A percentile compares a stretch with the other conserved stretches of the same genome.
phyloP scores from a whole-genome alignment of 176 grass and related monocot genomes.

The Raddia guianensis region DNA sequence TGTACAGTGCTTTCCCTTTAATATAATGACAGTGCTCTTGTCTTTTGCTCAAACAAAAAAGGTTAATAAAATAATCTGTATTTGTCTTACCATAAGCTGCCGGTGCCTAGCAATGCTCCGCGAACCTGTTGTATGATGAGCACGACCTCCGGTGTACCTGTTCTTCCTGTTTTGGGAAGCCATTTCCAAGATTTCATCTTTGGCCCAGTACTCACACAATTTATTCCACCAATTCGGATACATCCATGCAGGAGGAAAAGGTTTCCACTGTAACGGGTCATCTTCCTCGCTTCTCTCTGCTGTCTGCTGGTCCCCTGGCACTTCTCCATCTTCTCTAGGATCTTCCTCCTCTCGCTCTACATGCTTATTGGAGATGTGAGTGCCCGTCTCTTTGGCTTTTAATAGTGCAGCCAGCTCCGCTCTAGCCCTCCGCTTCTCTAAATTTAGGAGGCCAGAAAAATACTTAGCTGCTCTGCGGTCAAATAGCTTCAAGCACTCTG shows the following conservation, averaged over 20 bases:
- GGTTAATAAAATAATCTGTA: neutral
- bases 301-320: conserved; percentile 27
- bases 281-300: conserved; percentile 15
- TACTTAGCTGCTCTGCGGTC: conserved; percentile 38
- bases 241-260: conserved; percentile 47
- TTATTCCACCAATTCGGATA: conserved; percentile 41
- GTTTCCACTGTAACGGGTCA: conserved; percentile 41
- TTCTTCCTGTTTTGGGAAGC: conserved; percentile 41
- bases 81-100: conserved; percentile 40
- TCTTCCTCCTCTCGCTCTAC: conserved; percentile 19
- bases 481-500: conserved; percentile 47
- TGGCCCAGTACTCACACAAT: conserved; percentile 47
- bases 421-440: conserved; percentile 47
- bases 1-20: too few relatives aligned
- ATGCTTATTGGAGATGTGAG: neutral
- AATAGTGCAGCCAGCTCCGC: conserved; percentile 4
- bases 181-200: conserved; percentile 41
- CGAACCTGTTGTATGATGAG: conserved; percentile 47
- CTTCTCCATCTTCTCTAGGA: conserved; percentile 37
- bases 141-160: conserved; percentile 29
- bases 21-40: too few relatives aligned
- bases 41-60: too few relatives aligned
- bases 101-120: conserved; percentile 46
- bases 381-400: conserved; percentile 1
- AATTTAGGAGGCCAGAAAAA: conserved; percentile 28